Conservation (phyloP, 2,329 filamentous ascomycete species). For the Sporothrix luriei region DNA sequence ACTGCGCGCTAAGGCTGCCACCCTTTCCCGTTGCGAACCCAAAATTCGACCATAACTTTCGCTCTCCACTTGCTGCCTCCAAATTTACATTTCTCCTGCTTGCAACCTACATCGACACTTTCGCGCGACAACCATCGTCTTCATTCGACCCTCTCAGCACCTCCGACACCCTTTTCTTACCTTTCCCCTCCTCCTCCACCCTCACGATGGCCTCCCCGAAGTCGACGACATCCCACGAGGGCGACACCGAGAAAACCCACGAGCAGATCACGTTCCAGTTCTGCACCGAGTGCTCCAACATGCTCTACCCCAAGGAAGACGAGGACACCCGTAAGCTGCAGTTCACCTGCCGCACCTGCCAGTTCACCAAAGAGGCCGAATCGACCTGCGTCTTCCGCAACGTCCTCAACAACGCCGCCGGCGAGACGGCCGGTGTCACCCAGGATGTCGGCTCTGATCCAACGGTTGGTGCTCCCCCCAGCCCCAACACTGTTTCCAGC, state of each 20-base stretch:
- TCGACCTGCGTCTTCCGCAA: constrained; percentile 96
- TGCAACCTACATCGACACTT: constrained; percentile 6
- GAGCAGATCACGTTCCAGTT: constrained; percentile 96
- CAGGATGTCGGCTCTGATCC: constrained; percentile 97
- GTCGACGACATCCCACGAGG: constrained; percentile 50
- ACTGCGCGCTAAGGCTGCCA: constrained; percentile 26
- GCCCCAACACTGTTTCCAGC: constrained; percentile 31
- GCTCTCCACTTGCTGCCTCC: neutral
- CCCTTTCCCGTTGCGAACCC: neutral
- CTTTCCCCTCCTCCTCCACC: neutral
- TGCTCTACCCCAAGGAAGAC: constrained; percentile 97
- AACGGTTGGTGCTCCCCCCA: constrained; percentile 75
- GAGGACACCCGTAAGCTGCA: constrained; percentile 78
- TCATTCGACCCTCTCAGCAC: neutral
- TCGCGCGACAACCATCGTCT: constrained; percentile 11
- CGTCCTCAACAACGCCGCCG: constrained; percentile 84
- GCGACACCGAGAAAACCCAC: constrained; percentile 53
- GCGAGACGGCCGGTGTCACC: constrained; percentile 95
- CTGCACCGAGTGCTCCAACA: constrained; percentile 98
- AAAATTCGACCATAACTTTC: neutral
- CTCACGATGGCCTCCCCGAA: constrained; percentile 60
- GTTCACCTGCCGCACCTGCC: constrained; percentile 94
- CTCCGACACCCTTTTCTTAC: neutral
- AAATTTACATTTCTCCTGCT: neutral
- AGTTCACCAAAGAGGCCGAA: constrained; percentile 82